phyloP scores from a whole-genome alignment of 352 stramenopile species.

The Blastocystis sp. region DNA sequence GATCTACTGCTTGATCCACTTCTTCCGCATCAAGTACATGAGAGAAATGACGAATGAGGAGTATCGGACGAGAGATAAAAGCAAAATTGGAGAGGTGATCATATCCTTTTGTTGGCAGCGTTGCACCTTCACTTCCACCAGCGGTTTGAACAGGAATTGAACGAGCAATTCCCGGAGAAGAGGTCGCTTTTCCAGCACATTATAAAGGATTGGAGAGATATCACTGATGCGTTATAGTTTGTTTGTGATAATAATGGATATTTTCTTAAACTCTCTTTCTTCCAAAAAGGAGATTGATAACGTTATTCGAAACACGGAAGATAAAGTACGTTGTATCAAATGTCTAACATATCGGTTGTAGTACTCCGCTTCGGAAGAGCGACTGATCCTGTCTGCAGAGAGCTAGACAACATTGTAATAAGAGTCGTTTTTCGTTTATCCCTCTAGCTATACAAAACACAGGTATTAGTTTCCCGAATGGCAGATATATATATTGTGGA shows the following conservation, averaged over 20 bases:
- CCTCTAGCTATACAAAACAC: constrained; percentile 70
- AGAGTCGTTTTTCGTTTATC: not conserved
- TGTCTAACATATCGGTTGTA: constrained; percentile 66
- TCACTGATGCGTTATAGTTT: not conserved
- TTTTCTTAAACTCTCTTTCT: constrained; percentile 71
- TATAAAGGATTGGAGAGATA: not conserved
- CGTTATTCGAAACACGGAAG: constrained; percentile 72
- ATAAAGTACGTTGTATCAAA: constrained; percentile 63
- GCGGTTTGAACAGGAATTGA: not conserved
- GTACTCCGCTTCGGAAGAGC: constrained; percentile 74
- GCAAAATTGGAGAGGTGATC: not conserved
- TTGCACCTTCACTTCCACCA: not conserved
- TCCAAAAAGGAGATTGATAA: constrained; percentile 72
- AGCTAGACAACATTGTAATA: constrained; percentile 76
- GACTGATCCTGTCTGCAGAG: constrained; percentile 71
- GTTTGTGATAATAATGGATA: constrained; percentile 65
- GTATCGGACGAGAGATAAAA: not conserved
- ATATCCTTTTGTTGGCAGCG: constrained; percentile 9
- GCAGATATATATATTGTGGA: constrained; percentile 72
- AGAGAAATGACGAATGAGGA: not conserved
- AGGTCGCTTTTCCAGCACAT: not conserved
- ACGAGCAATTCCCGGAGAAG: not conserved
- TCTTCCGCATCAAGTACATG: not conserved
- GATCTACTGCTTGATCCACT: constrained; percentile 31
- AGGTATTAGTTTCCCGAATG: constrained; percentile 75